Evolutionary conservation across 2,329 filamentous ascomycete genomes (phyloP), one percentile per base, ranked within the genome.

Genomic region (Sporothrix protearum): DNA sequence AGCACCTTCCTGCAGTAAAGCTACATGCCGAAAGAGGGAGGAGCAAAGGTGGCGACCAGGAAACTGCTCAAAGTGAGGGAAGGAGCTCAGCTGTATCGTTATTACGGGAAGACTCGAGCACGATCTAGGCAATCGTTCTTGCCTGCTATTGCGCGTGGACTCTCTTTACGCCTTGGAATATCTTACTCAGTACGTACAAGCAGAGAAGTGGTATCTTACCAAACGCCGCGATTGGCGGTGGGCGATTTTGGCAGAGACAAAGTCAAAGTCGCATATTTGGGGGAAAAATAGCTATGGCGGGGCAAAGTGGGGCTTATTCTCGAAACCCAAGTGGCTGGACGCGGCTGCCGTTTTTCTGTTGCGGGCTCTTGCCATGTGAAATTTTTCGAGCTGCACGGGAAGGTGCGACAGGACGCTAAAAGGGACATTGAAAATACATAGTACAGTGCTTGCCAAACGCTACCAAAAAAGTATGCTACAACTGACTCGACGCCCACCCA

Each of bases 151-250:
- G 9, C 33, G 28, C n/a, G 19, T 9, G 25, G 49, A 22, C 33
- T 53, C n/a, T 36, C 28, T 39, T 55, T 39, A 68, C 19, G 47
- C 30, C 30, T 25, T 68, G 64, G 12, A 33, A 55, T 0, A 30
- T 33, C 28, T 57, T n/a, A n/a, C n/a, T n/a, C n/a, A n/a, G n/a
- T n/a, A n/a, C n/a, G n/a, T n/a, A n/a, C n/a, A n/a, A n/a, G n/a
- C n/a, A n/a, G n/a, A n/a, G n/a, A n/a, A n/a, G n/a, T n/a, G n/a
- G n/a, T n/a, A n/a, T n/a, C n/a, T n/a, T n/a, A 47, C 36, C 47
- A 10, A 42, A 28, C 66, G 69, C 61, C 55, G 64, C 68, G 68
- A 69, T 73, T 72, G 70, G 68, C 70, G 63, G 68, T 28, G 59
- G 63, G 61, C 33, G 33, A 14, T 47, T 42, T 28, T 55, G 19